Evolutionary conservation across 345 rosid species (phyloP).

Genomic region (Angophora floribunda): DNA sequence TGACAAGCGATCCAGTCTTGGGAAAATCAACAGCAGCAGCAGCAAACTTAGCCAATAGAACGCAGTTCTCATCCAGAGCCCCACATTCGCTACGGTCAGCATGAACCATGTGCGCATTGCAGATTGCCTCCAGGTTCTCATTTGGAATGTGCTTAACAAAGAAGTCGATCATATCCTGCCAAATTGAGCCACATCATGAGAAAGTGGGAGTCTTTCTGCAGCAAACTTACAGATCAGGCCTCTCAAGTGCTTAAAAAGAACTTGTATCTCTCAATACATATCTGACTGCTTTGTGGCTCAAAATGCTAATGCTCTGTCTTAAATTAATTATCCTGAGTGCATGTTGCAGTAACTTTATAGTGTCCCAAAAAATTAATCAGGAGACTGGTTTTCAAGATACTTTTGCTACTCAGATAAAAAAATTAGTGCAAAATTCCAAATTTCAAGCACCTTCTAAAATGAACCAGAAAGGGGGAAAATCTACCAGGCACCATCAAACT

Average conservation of each 20-base stretch:
- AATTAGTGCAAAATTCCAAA: neutral
- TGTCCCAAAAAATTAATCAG: neutral
- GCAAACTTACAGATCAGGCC: neutral
- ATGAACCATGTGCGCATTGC: conserved; percentile 85
- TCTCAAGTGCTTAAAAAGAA: neutral
- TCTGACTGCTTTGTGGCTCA: neutral
- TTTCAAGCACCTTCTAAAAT: neutral
- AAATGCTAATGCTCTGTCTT: neutral
- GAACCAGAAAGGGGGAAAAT: neutral
- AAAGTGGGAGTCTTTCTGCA: neutral
- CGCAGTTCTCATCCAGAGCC: conserved; percentile 65
- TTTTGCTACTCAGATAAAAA: neutral
- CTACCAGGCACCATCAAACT: neutral
- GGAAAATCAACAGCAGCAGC: conserved; percentile 94
- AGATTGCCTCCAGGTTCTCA: conserved; percentile 65
- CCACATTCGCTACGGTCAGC: conserved; percentile 67
- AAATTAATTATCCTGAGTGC: neutral
- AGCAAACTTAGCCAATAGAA: conserved; percentile 64
- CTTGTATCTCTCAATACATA: neutral
- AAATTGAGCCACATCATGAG: neutral
- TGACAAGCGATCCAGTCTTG: conserved; percentile 72
- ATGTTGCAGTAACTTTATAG: neutral
- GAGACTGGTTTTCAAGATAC: neutral
- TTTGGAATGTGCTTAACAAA: conserved; percentile 60
- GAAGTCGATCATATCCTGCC: conserved; percentile 74